Evolutionary conservation across 176 grass and related monocot genomes (phyloP).

Genomic region (Ensete glaucum): DNA sequence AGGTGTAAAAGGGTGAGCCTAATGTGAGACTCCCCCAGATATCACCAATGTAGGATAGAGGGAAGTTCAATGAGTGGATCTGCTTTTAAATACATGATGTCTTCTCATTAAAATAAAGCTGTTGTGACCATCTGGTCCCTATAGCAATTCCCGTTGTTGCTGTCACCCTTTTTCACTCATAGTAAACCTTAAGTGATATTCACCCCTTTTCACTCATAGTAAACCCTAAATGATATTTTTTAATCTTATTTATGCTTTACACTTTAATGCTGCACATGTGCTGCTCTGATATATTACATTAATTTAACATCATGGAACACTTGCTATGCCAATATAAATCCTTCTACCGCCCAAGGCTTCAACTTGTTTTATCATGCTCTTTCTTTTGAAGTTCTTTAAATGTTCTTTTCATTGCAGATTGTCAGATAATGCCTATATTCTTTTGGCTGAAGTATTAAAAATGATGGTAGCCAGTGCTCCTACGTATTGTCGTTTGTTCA

Average conservation of each 20-base stretch:
- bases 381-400: neutral
- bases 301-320: neutral
- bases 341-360: neutral
- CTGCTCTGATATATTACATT: neutral
- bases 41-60: too few relatives aligned
- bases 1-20: too few relatives aligned
- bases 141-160: neutral
- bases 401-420: slow-evolving; percentile 45
- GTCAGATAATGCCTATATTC: slow-evolving; percentile 84
- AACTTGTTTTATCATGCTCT: neutral
- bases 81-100: too few relatives aligned
- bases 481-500: slow-evolving; percentile 77
- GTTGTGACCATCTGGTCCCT: too few relatives aligned
- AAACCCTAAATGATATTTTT: neutral
- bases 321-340: neutral
- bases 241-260: neutral
- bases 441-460: slow-evolving; percentile 85
- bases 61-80: too few relatives aligned
- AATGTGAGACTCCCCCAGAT: too few relatives aligned
- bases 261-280: neutral
- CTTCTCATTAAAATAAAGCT: too few relatives aligned
- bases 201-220: neutral
- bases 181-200: neutral
- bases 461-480: slow-evolving; percentile 83
- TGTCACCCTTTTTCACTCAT: neutral